Conservation (phyloP, 805 yeast genomes). For the Yarrowia sp. region DNA sequence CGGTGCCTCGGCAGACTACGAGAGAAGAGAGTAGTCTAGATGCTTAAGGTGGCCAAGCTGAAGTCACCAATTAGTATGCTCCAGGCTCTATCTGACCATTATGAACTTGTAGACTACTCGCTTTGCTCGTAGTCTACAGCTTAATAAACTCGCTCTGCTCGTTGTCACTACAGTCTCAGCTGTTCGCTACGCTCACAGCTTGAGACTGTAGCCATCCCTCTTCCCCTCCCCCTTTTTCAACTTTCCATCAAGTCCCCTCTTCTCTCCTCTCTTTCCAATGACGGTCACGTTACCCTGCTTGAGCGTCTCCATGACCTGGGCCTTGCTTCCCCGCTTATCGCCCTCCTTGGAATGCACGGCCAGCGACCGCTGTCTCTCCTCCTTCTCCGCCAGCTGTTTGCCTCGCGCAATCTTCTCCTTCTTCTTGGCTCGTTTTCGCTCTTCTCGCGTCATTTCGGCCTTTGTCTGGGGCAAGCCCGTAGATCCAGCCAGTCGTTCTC, state of each 20-base stretch:
- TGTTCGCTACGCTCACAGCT: not conserved
- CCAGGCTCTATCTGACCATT: too few species aligned
- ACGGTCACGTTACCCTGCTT: conserved; percentile 79
- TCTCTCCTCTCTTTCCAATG: conserved; percentile 76
- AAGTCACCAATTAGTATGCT: too few species aligned
- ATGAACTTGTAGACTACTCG: too few species aligned
- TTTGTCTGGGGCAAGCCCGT: conserved; percentile 83
- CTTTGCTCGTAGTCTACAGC: too few species aligned
- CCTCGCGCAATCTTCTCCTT: conserved; percentile 83
- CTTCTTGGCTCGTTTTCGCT: conserved; percentile 84
- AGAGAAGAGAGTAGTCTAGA: too few species aligned
- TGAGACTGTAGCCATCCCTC: conserved; percentile 31
- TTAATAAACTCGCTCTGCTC: too few species aligned
- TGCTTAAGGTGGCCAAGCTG: too few species aligned
- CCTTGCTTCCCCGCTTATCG: conserved; percentile 62
- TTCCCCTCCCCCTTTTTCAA: conserved; percentile 55
- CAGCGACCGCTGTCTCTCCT: conserved; percentile 50
- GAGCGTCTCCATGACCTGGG: conserved; percentile 72
- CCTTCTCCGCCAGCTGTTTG: conserved; percentile 54
- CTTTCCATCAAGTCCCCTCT: conserved; percentile 75
- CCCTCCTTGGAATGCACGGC: conserved; percentile 42
- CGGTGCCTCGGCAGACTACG: too few species aligned
- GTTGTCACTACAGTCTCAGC: too few species aligned
- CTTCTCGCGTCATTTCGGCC: conserved; percentile 82
- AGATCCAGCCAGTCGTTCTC: conserved; percentile 68